A percentile compares a stretch with the other conserved stretches of the same genome.
These are phyloP conservation scores for Aspergillus fumigatus DNA, from an alignment of 2,329 filamentous ascomycete species.

Conservation along the genomic window DNA sequence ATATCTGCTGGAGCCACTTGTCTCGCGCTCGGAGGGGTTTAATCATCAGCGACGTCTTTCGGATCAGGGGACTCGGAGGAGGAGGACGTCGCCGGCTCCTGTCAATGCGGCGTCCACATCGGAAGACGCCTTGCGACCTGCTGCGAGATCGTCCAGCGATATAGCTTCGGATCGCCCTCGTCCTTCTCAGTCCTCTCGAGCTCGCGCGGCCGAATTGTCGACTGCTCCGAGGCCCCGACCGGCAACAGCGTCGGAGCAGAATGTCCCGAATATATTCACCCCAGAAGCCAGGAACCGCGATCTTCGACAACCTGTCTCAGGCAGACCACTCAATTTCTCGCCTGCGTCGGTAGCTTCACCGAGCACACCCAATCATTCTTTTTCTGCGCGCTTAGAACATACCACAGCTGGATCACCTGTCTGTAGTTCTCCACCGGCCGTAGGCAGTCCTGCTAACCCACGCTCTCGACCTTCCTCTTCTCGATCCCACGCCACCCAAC, in stretches of 20 bases:
- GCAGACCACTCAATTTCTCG: constrained; percentile 22
- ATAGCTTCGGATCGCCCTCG: constrained; percentile 30
- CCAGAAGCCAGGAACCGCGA: constrained; percentile 20
- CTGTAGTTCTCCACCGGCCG: constrained; percentile 11
- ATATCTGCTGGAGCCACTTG: constrained; percentile 29
- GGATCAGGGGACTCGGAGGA: constrained; percentile 29
- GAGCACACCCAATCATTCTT: constrained; percentile 2
- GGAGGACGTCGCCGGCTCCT: constrained; percentile 32
- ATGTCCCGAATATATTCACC: constrained; percentile 22
- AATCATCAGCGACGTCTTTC: constrained; percentile 34
- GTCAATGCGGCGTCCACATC: constrained; percentile 30
- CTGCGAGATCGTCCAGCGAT: constrained; percentile 33
- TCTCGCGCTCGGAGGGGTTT: constrained; percentile 15
- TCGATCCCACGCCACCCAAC: constrained; percentile 24
- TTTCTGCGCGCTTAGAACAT: constrained; percentile 11
- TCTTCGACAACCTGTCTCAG: constrained; percentile 15
- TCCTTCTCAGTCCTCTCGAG: constrained; percentile 20
- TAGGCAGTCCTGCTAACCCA: constrained; percentile 13
- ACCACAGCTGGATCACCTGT: constrained; percentile 4
- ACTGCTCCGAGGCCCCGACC: constrained; percentile 24
- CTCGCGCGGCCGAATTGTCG: constrained; percentile 19
- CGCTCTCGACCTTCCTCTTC: constrained; percentile 31
- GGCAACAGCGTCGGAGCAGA: constrained; percentile 31
- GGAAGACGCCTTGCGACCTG: constrained; percentile 29
- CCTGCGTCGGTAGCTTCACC: constrained; percentile 17